phyloP scores from a whole-genome alignment of 257 asterid species.

The Gentiana straminea region DNA sequence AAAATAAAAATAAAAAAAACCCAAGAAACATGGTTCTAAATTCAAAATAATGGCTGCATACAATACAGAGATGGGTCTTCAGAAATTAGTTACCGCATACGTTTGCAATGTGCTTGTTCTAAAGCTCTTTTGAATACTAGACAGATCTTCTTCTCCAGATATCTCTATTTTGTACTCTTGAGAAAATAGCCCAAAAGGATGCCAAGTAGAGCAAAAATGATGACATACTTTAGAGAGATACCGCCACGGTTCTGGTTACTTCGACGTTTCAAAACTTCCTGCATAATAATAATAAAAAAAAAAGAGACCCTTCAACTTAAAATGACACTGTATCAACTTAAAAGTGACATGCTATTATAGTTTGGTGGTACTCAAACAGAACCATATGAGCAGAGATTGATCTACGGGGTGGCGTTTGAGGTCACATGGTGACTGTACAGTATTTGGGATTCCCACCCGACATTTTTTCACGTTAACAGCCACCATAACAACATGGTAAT shows the following conservation, averaged over 20 bases:
- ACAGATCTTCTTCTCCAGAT: slow-evolving; percentile 5
- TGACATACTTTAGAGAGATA: slow-evolving; percentile 51
- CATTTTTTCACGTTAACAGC: too few species aligned
- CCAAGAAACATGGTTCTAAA: slow-evolving; percentile 24
- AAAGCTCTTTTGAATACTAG: slow-evolving; percentile 19
- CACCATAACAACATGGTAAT: too few species aligned
- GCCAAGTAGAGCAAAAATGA: slow-evolving; percentile 61
- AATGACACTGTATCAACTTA: too few species aligned
- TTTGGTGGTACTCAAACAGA: too few species aligned
- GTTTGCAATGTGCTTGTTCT: slow-evolving; percentile 23
- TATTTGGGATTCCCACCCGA: too few species aligned
- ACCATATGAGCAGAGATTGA: too few species aligned
- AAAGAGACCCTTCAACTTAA: too few species aligned
- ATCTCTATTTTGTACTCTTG: slow-evolving; percentile 41
- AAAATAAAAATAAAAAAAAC: too few species aligned
- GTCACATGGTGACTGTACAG: too few species aligned
- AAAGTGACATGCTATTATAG: too few species aligned
- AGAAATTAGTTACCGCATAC: slow-evolving; percentile 16
- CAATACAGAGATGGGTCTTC: slow-evolving; percentile 28
- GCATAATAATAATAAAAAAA: slow-evolving; percentile 2
- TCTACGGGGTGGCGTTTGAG: too few species aligned
- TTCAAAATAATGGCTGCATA: slow-evolving; percentile 37
- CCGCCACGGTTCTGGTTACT: slow-evolving; percentile 47
- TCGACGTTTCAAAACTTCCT: slow-evolving; percentile 73
- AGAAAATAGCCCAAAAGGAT: slow-evolving; percentile 65